Evolutionary conservation across 2,329 filamentous ascomycete genomes (phyloP), one percentile per base, ranked within the genome.

Genomic region (Beauveria sp.): DNA sequence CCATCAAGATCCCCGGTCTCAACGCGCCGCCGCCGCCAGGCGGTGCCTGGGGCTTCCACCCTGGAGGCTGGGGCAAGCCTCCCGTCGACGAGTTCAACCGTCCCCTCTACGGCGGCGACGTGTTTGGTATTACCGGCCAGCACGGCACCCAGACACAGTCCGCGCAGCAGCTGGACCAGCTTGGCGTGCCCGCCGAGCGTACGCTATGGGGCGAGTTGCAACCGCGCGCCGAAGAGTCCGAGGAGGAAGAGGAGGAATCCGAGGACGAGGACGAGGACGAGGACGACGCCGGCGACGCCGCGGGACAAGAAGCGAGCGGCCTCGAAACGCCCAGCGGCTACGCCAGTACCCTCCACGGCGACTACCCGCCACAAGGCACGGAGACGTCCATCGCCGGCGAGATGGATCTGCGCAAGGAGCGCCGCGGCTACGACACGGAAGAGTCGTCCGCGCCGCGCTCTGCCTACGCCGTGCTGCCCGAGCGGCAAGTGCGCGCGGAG

Each of bases 51-150:
- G 95, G 95, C 2, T 99, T 96, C 74, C 90, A 93, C 67, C 92
- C 93, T 8, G 95, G 95, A 63, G 93, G 93, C 63, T 99, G 93
- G 80, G 95, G 95, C 56, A 98, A 98, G 73, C 93, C 95, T 0
- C 95, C 95, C 0, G 87, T 96, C 1, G 93, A 98, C 71, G 95
- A 98, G 68, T 90, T 91, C 73, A 96, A 96, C 73, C 82, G 91
- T 56, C 93, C 95, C 0, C 79, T 97, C 3, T 98, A 93, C 71
- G 95, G 93, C 58, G 93, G 95, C 67, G 95, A 99, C 73, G 90
- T 98, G 24, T 97, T 96, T 71, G 95, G 95, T 63, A 85, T 96
- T 53, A 79, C 79, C 24, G 75, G 74, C 4, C 74, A 75, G 49
- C 73, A 73, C n/a, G 74, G 72, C n/a, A 69, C 69, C n/a, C 63